Conservation (phyloP, 2,329 filamentous ascomycete species). For the Penicillium sp. region DNA sequence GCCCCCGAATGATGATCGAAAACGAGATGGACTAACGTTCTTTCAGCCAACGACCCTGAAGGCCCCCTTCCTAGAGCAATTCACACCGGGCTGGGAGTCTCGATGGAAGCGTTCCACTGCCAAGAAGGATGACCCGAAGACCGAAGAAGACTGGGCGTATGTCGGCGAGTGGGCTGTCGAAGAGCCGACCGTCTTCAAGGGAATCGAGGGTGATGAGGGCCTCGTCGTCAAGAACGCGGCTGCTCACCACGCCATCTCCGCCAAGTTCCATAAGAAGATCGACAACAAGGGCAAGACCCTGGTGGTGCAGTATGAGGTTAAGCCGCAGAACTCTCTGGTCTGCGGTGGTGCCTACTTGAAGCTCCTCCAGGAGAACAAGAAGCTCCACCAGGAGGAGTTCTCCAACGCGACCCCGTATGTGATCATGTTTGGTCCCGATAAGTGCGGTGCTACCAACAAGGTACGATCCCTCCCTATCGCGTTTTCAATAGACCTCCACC, state of each 20-base stretch:
- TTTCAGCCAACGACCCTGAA: slow-evolving; percentile 76
- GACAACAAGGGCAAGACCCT: slow-evolving; percentile 96
- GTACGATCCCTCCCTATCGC: slow-evolving; percentile 42
- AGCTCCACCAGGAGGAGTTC: slow-evolving; percentile 95
- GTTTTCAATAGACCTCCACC: background rate
- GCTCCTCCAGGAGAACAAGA: slow-evolving; percentile 95
- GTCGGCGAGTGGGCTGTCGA: slow-evolving; percentile 95
- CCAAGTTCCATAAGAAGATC: slow-evolving; percentile 94
- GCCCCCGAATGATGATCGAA: slow-evolving; percentile 7
- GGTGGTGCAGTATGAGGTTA: slow-evolving; percentile 98
- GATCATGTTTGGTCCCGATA: slow-evolving; percentile 99
- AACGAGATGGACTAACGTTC: too few relatives aligned
- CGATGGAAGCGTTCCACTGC: slow-evolving; percentile 93
- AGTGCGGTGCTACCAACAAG: slow-evolving; percentile 99
- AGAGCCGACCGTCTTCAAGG: slow-evolving; percentile 84
- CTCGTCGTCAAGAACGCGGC: slow-evolving; percentile 97
- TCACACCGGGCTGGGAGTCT: slow-evolving; percentile 90
- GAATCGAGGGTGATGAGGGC: slow-evolving; percentile 91
- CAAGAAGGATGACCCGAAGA: slow-evolving; percentile 84
- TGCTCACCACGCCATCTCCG: slow-evolving; percentile 97
- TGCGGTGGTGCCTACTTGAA: slow-evolving; percentile 99
- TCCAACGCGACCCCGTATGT: slow-evolving; percentile 95
- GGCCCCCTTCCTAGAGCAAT: slow-evolving; percentile 95
- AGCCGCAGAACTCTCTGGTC: slow-evolving; percentile 94
- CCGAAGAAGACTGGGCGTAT: slow-evolving; percentile 91